Evolutionary conservation across 495 filamentous ascomycete genomes (phyloP), one percentile per base, ranked within the genome.

Genomic region (Sphaerosporella brunnea): DNA sequence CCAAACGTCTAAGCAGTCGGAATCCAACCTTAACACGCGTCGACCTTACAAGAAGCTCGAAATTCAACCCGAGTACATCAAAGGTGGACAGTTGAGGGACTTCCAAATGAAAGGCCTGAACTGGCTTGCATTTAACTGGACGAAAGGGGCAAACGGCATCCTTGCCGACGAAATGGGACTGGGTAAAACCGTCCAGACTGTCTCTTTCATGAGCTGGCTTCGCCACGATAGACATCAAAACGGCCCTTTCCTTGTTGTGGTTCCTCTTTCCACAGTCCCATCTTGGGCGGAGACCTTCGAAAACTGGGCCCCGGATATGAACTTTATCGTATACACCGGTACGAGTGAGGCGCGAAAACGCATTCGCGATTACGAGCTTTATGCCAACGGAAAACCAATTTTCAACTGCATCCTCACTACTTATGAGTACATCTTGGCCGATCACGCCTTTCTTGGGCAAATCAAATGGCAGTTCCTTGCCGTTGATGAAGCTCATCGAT

Each of bases 261-360:
- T 93, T 10, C 90, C 90, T 2, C 69, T 96, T 23, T 93, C 87
- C 18, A 94, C 92, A 15, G 88, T 99, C 65, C 87, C 90, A 8
- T 83, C 90, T 9, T 99, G 90, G 90, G 86, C 83, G 7, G 92
- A 96, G 53, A 99, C 90, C 0, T 92, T 99, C 63, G 90, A 95
- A 60, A 67, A 83, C 50, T 99, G 90, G 90, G 79, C 90, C 3
- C 90, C 90, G 0, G 90, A 96, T 56, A 58, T 96, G 48, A 96
- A 99, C 62, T 96, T 94, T 64, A 82, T 99, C 45, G 82, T 94
- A 36, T 97, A 97, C 64, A 87, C 81, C 42, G 90, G 92, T 40
- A 87, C 80, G 36, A 78, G 85, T 58, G 72, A 74, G 21, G 75
- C 92, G 4, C 81, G 90, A 19, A 72, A 68, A 43, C 86, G 81